phyloP scores from a whole-genome alignment of 2,329 filamentous ascomycete species.

The Colletotrichum liriopes region DNA sequence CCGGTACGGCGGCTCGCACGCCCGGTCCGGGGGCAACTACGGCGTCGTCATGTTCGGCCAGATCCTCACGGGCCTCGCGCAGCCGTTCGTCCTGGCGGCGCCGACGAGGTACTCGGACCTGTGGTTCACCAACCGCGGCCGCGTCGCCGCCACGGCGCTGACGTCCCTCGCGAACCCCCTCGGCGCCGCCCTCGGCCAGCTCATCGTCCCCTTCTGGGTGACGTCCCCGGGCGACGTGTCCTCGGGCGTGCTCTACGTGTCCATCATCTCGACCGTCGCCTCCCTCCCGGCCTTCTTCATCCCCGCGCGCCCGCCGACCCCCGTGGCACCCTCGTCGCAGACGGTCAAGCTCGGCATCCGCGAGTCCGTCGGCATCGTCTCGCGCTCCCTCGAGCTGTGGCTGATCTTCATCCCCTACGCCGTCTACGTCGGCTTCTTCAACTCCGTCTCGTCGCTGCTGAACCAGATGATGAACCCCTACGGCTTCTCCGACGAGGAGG shows the following conservation, averaged over 20 bases:
- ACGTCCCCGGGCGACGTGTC: slow-evolving; percentile 76
- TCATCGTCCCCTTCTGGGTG: slow-evolving; percentile 87
- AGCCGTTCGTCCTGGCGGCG: slow-evolving; percentile 92
- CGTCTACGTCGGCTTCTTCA: slow-evolving; percentile 93
- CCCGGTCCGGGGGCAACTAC: slow-evolving; percentile 73
- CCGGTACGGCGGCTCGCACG: slow-evolving; percentile 79
- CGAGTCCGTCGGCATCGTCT: slow-evolving; percentile 68
- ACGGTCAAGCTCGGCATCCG: slow-evolving; percentile 69
- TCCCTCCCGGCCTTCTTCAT: slow-evolving; percentile 86
- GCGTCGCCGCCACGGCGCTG: slow-evolving; percentile 89
- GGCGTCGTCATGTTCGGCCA: slow-evolving; percentile 91
- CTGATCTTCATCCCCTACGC: slow-evolving; percentile 86
- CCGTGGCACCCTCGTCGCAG: slow-evolving; percentile 78
- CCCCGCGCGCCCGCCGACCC: slow-evolving; percentile 82
- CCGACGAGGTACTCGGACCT: slow-evolving; percentile 93
- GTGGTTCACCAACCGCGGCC: slow-evolving; percentile 90
- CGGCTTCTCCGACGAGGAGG: slow-evolving; percentile 85
- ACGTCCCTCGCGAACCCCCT: slow-evolving; percentile 91
- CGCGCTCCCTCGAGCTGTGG: slow-evolving; percentile 80
- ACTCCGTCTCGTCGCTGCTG: slow-evolving; percentile 87
- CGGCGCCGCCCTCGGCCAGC: slow-evolving; percentile 88
- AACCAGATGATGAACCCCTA: slow-evolving; percentile 94
- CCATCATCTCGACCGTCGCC: slow-evolving; percentile 81
- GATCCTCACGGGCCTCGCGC: slow-evolving; percentile 88
- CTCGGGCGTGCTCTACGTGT: slow-evolving; percentile 86